Evolutionary conservation across 768 basidiomycete species (phyloP).

Genomic region (Fistulinella prunicolor): DNA sequence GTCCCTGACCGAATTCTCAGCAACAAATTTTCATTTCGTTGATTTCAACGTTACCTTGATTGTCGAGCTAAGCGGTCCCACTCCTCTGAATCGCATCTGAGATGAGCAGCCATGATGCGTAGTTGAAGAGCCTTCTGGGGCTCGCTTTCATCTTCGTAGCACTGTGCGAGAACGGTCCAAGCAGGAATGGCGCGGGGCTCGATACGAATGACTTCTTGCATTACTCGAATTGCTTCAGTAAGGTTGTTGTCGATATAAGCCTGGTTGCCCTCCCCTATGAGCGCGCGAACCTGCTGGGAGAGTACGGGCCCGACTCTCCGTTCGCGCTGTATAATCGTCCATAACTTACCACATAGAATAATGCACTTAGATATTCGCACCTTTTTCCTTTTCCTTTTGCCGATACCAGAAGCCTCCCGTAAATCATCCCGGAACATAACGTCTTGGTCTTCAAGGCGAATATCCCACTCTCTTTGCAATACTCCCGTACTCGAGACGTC

Average conservation of each 20-base stretch:
- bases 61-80: constrained; percentile 81
- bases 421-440: constrained; percentile 72
- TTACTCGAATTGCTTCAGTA: constrained; percentile 66
- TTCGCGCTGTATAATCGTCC: constrained; percentile 6
- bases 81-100: constrained; percentile 77
- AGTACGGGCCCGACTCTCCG: constrained; percentile 13
- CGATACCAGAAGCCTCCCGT: constrained; percentile 71
- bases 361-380: constrained; percentile 22
- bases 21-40: constrained; percentile 43
- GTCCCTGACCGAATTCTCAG: constrained; percentile 58
- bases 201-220: constrained; percentile 91
- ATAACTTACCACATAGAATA: background rate
- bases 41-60: constrained; percentile 54
- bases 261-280: constrained; percentile 81
- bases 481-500: constrained; percentile 27
- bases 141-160: constrained; percentile 15
- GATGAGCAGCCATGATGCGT: constrained; percentile 88
- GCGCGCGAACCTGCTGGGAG: constrained; percentile 15
- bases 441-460: constrained; percentile 64
- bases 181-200: constrained; percentile 82
- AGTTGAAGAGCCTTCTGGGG: constrained; percentile 17
- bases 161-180: constrained; percentile 76
- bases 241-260: constrained; percentile 75
- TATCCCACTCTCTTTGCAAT: constrained; percentile 70
- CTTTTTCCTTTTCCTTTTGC: constrained; percentile 47